A percentile compares a stretch with the other conserved stretches of the same genome.
phyloP scores from a whole-genome alignment of 768 basidiomycete genomes.

The Paxillus involutus region DNA sequence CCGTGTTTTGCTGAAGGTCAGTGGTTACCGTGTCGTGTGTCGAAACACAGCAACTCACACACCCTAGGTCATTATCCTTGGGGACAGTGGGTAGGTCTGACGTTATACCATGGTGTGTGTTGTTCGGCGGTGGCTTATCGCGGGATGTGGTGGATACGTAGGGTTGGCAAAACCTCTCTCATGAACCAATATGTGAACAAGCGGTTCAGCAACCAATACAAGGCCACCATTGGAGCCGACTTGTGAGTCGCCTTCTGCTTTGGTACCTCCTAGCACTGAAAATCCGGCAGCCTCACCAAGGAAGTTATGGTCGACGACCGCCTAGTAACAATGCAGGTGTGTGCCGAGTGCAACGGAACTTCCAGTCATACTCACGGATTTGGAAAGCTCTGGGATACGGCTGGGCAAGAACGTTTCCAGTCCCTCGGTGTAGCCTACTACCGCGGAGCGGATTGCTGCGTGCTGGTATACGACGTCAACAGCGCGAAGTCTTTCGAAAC shows the following conservation, averaged over 20 bases:
- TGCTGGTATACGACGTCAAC: conserved; percentile 99
- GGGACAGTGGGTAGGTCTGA: conserved; percentile 85
- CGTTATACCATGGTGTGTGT: conserved; percentile 1
- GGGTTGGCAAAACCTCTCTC: conserved; percentile 98
- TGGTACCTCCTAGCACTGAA: conserved; percentile 6
- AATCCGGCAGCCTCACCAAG: conserved; percentile 76
- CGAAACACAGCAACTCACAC: conserved; percentile 8
- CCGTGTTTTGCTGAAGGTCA: conserved; percentile 83
- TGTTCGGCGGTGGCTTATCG: conserved; percentile 8
- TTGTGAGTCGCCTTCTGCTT: conserved; percentile 58
- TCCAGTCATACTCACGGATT: conserved; percentile 4
- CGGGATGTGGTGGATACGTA: conserved; percentile 28
- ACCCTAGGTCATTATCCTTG: conserved; percentile 92
- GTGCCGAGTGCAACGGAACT: conserved; percentile 14
- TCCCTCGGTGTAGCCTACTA: conserved; percentile 99
- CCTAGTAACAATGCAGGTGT: conserved; percentile 97
- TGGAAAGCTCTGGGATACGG: conserved; percentile 97
- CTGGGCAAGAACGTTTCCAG: conserved; percentile 99
- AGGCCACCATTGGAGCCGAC: conserved; percentile 97
- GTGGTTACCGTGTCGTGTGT: conserved; percentile 6
- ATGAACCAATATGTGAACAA: conserved; percentile 99
- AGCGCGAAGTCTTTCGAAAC: conserved; percentile 98
- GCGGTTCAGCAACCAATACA: conserved; percentile 99
- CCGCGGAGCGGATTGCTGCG: conserved; percentile 98
- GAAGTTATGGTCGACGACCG: conserved; percentile 99